Evolutionary conservation across 306 rosid species (phyloP), one percentile per base, ranked within the genome.

Genomic region (Sphenostylis stenocarpa): DNA sequence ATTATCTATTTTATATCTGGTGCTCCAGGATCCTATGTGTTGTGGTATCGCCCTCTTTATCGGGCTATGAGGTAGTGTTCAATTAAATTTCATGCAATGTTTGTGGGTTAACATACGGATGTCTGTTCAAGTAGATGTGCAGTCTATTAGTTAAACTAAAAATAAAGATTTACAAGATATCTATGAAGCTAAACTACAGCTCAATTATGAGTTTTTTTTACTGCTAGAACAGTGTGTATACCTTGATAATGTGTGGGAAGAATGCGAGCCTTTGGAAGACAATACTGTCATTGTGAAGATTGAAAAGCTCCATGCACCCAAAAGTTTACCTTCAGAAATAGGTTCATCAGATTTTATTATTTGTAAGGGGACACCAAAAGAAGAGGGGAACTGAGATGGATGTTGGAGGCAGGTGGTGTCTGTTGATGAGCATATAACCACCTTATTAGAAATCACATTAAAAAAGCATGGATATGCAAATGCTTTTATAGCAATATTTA

Each of bases 41-140:
- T 90, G 80, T 95, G 99, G 99, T 92, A 95, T 82, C 99, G 99
- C 64, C 97, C 99, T 36, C 99, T 95, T 86, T 95, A 92, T 80
- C 96, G 94, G 10, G 99, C 99, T 24, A 88, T 77, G 85, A 95
- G 99, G 99, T 95, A 89, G 36, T 70, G n/a, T 56, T 69, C 67
- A 49, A 39, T 70, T 13, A 70, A 55, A 24, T 80, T 70, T 44
- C 29, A 24, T 29, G 72, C 43, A 63, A 19, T 62, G 31, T 72
- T 60, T 82, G 17, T 53, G 55, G 72, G 75, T 73, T 70, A 29
- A 70, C 23, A 68, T 23, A 49, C 76, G 76, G 70, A 60, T 58
- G 63, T 77, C 39, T 72, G 51, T 82, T 79, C n/a, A 49, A 55
- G 41, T 8, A 48, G 34, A 34, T 55, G 75, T 83, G 49, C 49